Evolutionary conservation across 2,329 filamentous ascomycete genomes (phyloP), one percentile per base, ranked within the genome.

Genomic region (Trichoderma semiorbis): DNA sequence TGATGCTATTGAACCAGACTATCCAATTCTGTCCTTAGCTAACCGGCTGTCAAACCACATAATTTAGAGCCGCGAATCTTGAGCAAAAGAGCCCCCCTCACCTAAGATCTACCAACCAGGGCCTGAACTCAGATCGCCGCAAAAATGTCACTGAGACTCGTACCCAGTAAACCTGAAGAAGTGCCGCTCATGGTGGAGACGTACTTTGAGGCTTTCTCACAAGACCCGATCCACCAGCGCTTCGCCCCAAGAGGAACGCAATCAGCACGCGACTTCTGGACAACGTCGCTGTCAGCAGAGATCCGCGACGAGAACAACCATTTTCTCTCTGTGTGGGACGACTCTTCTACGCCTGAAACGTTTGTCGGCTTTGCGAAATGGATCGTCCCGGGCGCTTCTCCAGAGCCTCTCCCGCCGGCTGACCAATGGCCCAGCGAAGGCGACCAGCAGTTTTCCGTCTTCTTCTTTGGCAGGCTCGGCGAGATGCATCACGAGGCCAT

Each of bases 131-230:
- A 11, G 28, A 10, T 32, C n/a, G 14, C 6, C 18, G 36, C 47
- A 8, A 60, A n/a, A n/a, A 71, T 71, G 69, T 50, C 34, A 10
- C 50, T 71, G n/a, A 24, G 32, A 30, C 53, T 71, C 7, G 61
- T 28, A 5, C 34, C 34, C 12, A 47, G 69, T 53, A 43, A 26
- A 2, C 47, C 34, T 32, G n/a, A 65, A n/a, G 70, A 71, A 3
- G 30, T 71, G 5, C 39, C 70, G 11, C n/a, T 53, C n/a, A 71
- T 71, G n/a, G 62, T 60, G n/a, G 64, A 71, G 26, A 43, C 70
- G 3, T 71, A 69, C n/a, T 69, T 71, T 60, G 62, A 67, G 34
- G 70, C 70, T 14, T 71, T 71, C 55, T 60, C 70, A 12, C 62
- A 62, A 60, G 70, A 71, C 24, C 50, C 62, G 21, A 53, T 71